Percentiles rank a stretch among this genome's conserved stretches.
These are phyloP conservation scores for Trametes hirsuta DNA, from an alignment of 1,284 basidiomycete species.

Conservation along the genomic window DNA sequence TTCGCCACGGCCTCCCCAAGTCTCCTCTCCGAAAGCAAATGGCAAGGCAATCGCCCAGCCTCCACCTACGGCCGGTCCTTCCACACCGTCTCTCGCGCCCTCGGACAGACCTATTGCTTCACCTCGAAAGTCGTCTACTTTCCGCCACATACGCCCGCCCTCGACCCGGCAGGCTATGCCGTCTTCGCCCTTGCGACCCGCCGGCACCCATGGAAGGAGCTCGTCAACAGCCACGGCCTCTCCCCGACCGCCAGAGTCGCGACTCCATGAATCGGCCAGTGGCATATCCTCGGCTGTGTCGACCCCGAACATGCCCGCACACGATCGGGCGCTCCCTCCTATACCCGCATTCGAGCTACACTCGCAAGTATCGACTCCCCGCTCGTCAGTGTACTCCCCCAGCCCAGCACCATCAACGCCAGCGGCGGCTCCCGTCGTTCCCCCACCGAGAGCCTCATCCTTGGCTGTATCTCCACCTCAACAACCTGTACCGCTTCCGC, in stretches of 20 bases:
- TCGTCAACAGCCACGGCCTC: conserved; percentile 21
- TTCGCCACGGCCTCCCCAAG: conserved; percentile 8
- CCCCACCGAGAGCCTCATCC: conserved; percentile 19
- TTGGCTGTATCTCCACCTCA: conserved; percentile 9
- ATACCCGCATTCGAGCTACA: conserved; percentile 28
- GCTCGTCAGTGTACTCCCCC: conserved; percentile 3
- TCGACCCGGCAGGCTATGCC: conserved; percentile 37
- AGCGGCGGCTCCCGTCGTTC: conserved; percentile 9
- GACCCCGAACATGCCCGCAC: conserved; percentile 23
- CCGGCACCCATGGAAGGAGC: conserved; percentile 31
- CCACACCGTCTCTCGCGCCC: conserved; percentile 18
- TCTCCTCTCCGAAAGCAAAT: conserved; percentile 17
- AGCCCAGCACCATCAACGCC: conserved; percentile 12
- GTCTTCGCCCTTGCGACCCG: conserved; percentile 47
- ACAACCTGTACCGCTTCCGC: conserved; percentile 1
- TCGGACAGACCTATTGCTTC: conserved; percentile 30
- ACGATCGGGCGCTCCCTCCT: conserved; percentile 29
- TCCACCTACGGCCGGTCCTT: conserved; percentile 29
- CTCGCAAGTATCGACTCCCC: conserved; percentile 9
- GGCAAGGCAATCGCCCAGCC: conserved; percentile 16
- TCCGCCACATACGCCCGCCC: conserved; percentile 55
- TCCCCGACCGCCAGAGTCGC: conserved; percentile 27
- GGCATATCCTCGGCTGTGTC: conserved; percentile 26
- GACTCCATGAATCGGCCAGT: conserved; percentile 24
- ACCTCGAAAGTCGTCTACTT: conserved; percentile 55